Evolutionary conservation across 495 filamentous ascomycete species (phyloP).

Genomic region (Penicillium turbatum): DNA sequence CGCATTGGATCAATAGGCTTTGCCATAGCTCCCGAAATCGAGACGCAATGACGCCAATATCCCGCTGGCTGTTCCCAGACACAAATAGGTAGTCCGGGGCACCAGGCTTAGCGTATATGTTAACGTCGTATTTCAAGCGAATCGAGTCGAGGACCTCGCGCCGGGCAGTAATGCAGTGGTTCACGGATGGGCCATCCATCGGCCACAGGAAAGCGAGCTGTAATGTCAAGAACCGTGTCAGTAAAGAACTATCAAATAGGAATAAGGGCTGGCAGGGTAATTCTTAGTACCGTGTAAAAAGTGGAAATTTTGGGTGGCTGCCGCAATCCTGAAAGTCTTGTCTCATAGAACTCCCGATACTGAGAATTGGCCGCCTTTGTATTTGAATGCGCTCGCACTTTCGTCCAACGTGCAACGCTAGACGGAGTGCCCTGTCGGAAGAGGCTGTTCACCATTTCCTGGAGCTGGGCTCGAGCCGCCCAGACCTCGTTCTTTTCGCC

Average conservation of each 20-base stretch:
- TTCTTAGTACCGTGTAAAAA: neutral
- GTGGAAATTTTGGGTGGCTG: neutral
- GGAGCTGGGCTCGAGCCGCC: neutral
- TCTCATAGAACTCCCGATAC: neutral
- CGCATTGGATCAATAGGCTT: neutral
- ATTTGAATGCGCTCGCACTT: neutral
- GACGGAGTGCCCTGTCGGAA: neutral
- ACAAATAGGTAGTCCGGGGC: neutral
- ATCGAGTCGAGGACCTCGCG: neutral
- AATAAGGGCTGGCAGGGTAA: neutral
- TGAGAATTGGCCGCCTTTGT: neutral
- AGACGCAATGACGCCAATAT: neutral
- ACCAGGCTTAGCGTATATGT: neutral
- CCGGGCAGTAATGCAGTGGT: neutral
- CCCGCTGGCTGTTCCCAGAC: neutral
- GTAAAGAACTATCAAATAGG: neutral
- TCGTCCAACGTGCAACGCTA: neutral
- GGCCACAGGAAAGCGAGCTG: constrained; percentile 1
- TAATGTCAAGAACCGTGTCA: neutral
- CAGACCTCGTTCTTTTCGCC: neutral
- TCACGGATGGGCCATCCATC: neutral
- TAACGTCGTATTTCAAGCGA: neutral
- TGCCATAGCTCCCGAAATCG: neutral
- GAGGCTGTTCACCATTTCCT: neutral
- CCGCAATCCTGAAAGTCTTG: neutral